These are phyloP conservation scores for Sideroxylon spinosum DNA, from an alignment of 179 eudicot genomes.

Conservation along the genomic window DNA sequence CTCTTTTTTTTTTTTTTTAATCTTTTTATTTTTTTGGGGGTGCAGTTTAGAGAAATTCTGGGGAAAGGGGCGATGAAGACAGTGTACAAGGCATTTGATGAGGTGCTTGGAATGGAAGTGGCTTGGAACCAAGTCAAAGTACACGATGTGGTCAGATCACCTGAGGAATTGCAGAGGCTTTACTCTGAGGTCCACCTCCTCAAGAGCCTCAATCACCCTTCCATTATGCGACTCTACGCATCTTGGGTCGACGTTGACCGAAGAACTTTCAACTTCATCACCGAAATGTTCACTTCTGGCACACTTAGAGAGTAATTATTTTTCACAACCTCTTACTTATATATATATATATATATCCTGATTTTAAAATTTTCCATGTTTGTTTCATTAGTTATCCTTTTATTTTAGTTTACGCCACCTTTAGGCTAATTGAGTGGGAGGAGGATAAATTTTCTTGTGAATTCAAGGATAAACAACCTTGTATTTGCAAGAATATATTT, in stretches of 20 bases:
- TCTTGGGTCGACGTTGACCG: constrained; percentile 32
- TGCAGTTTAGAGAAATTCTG: constrained; percentile 58
- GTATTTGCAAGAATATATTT: too few relatives aligned
- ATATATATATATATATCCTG: too few relatives aligned
- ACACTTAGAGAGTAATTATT: constrained; percentile 34
- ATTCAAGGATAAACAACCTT: too few relatives aligned
- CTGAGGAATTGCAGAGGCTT: constrained; percentile 57
- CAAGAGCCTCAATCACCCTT: constrained; percentile 51
- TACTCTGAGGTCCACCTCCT: constrained; percentile 82
- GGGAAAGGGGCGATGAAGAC: constrained; percentile 88
- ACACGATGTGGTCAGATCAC: constrained; percentile 48
- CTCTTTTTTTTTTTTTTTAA: too few relatives aligned
- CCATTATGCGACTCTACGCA: constrained; percentile 52
- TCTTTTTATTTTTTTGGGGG: neutral
- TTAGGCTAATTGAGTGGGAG: too few relatives aligned
- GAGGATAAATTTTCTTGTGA: too few relatives aligned
- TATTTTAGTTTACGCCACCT: too few relatives aligned
- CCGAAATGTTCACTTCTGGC: constrained; percentile 45
- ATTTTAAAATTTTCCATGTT: too few relatives aligned
- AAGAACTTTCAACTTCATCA: constrained; percentile 37
- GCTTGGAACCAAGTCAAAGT: constrained; percentile 81
- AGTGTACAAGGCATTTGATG: constrained; percentile 78
- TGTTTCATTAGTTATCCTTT: too few relatives aligned
- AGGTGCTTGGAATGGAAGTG: constrained; percentile 73
- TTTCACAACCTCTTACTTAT: neutral